Percentiles rank a stretch among this genome's conserved stretches.
These are phyloP conservation scores for Chlorophyllum brunneum DNA, from an alignment of 768 basidiomycete species.

Conservation along the genomic window DNA sequence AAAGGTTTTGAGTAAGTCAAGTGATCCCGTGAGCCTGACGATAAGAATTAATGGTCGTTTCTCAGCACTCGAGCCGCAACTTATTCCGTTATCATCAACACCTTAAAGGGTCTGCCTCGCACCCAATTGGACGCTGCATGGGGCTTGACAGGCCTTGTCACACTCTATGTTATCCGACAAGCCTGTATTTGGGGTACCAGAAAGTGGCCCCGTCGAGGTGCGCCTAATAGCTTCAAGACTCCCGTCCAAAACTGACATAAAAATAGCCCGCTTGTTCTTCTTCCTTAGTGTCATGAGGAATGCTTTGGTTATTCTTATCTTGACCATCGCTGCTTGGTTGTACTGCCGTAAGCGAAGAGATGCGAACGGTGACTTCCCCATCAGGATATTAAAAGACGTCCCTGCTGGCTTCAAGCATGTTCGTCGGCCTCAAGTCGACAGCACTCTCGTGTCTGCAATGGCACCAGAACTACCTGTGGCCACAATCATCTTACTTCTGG, in stretches of 20 bases:
- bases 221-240: conserved; percentile 15
- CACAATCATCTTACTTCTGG: conserved; percentile 85
- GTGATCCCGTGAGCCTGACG: background rate
- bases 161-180: conserved; percentile 67
- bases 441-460: conserved; percentile 58
- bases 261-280: conserved; percentile 64
- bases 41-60: background rate
- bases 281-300: conserved; percentile 76
- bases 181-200: conserved; percentile 45
- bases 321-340: conserved; percentile 86
- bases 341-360: conserved; percentile 64
- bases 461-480: conserved; percentile 76
- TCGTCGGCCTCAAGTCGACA: conserved; percentile 35
- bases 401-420: conserved; percentile 78
- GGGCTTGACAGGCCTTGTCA: conserved; percentile 72
- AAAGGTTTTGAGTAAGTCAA: conserved; percentile 70
- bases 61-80: conserved; percentile 79
- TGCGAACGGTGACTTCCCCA: conserved; percentile 67
- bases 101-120: conserved; percentile 74
- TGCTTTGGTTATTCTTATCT: conserved; percentile 83
- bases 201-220: conserved; percentile 62
- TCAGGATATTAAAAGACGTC: conserved; percentile 79
- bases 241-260: background rate
- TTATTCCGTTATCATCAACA: conserved; percentile 89
- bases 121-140: conserved; percentile 84